These are phyloP conservation scores for Phytophthora tentaculata DNA, from an alignment of 352 stramenopile species.

Conservation along the genomic window DNA sequence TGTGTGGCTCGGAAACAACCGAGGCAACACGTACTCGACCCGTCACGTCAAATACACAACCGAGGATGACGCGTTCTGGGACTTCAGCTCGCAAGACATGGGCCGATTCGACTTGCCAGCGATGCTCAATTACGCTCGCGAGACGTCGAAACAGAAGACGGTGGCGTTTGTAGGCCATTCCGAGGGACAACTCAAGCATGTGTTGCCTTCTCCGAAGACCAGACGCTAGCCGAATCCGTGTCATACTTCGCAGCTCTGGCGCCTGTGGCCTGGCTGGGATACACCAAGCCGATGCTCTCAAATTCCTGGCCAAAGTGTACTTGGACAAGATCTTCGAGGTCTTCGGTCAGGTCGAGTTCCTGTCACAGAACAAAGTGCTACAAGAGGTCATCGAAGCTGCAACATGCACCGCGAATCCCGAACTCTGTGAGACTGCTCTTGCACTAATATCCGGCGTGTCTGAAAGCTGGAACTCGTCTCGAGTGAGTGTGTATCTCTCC, in stretches of 20 bases:
- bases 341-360: slow-evolving; percentile 49
- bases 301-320: slow-evolving; percentile 35
- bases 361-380: slow-evolving; percentile 40
- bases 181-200: slow-evolving; percentile 62
- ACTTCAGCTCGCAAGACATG: slow-evolving; percentile 68
- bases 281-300: slow-evolving; percentile 40
- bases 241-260: slow-evolving; percentile 59
- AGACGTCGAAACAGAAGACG: slow-evolving; percentile 35
- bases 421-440: slow-evolving; percentile 41
- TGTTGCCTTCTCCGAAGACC: slow-evolving; percentile 56
- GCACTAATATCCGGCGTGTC: slow-evolving; percentile 43
- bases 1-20: slow-evolving; percentile 72
- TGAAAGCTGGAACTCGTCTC: slow-evolving; percentile 51
- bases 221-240: slow-evolving; percentile 52
- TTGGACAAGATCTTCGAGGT: slow-evolving; percentile 47
- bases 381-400: slow-evolving; percentile 42
- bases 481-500: slow-evolving; percentile 58
- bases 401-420: slow-evolving; percentile 39
- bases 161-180: slow-evolving; percentile 56
- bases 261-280: slow-evolving; percentile 43
- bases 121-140: slow-evolving; percentile 50
- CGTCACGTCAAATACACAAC: slow-evolving; percentile 49
- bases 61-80: slow-evolving; percentile 49
- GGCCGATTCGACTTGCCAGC: slow-evolving; percentile 55
- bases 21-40: slow-evolving; percentile 64